Base-by-base conservation (phyloP, 305 asterid species). In the Fraxinus velutina region DNA sequence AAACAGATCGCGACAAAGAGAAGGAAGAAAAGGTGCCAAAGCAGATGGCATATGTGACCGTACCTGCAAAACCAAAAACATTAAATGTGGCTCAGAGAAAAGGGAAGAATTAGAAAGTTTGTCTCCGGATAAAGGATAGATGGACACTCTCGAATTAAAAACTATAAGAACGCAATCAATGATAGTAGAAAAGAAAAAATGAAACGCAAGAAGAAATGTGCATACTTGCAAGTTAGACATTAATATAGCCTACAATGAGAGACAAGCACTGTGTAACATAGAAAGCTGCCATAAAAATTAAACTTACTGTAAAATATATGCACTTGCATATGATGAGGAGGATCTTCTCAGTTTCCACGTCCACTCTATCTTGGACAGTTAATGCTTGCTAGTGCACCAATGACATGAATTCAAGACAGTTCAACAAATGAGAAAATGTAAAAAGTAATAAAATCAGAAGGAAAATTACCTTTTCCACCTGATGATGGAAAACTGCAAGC, bases 31-130 rank as follows among this genome's bases (percentile, higher is more conserved):
- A 76, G 89, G 86, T 80, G 83, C 86, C 86, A 88, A 82, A 81
- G 89, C 85, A 78, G 86, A 83, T 6, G 90, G 89, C 90, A 88
- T 82, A 80, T 88, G 90, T 75, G 90, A 88, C 72, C 89, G 81
- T 85, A 88, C 88, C 89, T 88, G 64, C 81, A 77, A 82, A 80
- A 82, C 32, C 17, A 21, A 77, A 29, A 72, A 68, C 21, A 12
- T 13, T 3, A 68, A 66, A 29, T 30, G 39, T 29, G 39, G 75
- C 39, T 29, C 36, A 2, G 42, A 71, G 27, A 24, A 66, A 32
- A 71, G 24, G 76, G 21, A 13, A 29, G 37, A 68, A 68, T 68
- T 27, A 30, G 39, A 71, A 71, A 71, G 27, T 33, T 12, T n/a
- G 44, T 32, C 42, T 15, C 76, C 36, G 13, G 76, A 30, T 5